Percentiles rank a stretch among this genome's conserved stretches.
Conservation (phyloP, 805 yeast species). For the Komagataella kurtzmanii region DNA sequence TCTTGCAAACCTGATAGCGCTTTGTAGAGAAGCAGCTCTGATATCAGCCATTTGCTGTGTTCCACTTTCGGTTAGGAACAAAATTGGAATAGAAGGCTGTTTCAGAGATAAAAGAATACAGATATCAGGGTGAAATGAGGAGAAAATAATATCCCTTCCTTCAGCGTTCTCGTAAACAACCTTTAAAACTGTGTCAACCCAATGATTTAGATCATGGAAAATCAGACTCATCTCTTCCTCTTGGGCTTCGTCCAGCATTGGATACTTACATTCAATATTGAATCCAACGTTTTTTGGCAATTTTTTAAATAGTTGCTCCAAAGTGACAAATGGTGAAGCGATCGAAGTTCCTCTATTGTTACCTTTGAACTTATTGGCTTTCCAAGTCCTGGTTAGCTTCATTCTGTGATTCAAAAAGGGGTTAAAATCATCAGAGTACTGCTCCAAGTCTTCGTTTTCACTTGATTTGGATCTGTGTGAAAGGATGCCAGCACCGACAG, state of each 20-base stretch:
- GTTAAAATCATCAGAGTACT: slow-evolving; percentile 19
- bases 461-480: slow-evolving; percentile 24
- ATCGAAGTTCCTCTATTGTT: slow-evolving; percentile 79
- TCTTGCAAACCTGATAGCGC: slow-evolving; percentile 81
- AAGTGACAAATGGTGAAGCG: slow-evolving; percentile 84
- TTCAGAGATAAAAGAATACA: slow-evolving; percentile 77
- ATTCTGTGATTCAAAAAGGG: slow-evolving; percentile 43
- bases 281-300: slow-evolving; percentile 80
- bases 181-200: slow-evolving; percentile 78
- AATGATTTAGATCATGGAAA: slow-evolving; percentile 70
- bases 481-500: slow-evolving; percentile 4
- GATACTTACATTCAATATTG: slow-evolving; percentile 89
- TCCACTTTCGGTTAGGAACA: slow-evolving; percentile 84
- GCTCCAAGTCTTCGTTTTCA: slow-evolving; percentile 13
- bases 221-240: slow-evolving; percentile 78
- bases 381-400: slow-evolving; percentile 82
- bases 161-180: slow-evolving; percentile 65
- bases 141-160: slow-evolving; percentile 79
- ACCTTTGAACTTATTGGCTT: slow-evolving; percentile 81
- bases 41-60: slow-evolving; percentile 79
- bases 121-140: slow-evolving; percentile 91
- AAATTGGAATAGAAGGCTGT: slow-evolving; percentile 87
- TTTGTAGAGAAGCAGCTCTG: slow-evolving; percentile 77
- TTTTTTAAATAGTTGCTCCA: slow-evolving; percentile 71
- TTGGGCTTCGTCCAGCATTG: slow-evolving; percentile 89